A percentile compares a stretch with the other conserved stretches of the same genome.
Evolutionary conservation across 257 asterid genomes (phyloP).

Genomic region (Handroanthus guayacan): DNA sequence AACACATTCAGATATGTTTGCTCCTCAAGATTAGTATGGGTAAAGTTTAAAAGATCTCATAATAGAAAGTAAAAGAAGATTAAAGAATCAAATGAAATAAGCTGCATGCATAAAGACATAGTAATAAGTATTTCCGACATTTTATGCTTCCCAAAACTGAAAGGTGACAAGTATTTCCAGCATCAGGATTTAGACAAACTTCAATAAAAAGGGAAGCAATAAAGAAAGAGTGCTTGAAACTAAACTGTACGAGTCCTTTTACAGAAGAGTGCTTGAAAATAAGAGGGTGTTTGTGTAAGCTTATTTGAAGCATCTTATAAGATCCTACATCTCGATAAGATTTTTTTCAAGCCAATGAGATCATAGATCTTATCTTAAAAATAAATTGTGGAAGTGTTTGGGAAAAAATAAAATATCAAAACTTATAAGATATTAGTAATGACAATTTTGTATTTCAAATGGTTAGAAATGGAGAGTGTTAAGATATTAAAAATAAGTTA

Average conservation of each 20-base stretch:
- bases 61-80: not conserved
- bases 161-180: not conserved
- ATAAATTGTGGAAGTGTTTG: too few species aligned
- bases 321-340: too few species aligned
- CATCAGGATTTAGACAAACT: not conserved
- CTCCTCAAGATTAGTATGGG: conserved; percentile 2
- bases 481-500: too few species aligned
- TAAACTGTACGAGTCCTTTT: not conserved
- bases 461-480: too few species aligned
- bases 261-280: not conserved
- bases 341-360: too few species aligned
- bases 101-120: too few species aligned
- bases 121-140: too few species aligned
- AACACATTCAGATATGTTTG: not conserved
- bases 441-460: too few species aligned
- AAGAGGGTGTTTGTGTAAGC: not conserved
- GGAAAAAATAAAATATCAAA: too few species aligned
- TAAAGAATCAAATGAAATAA: not conserved
- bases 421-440: too few species aligned
- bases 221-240: not conserved
- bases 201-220: not conserved
- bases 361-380: too few species aligned
- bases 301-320: too few species aligned
- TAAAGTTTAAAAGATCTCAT: not conserved
- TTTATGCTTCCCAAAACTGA: conserved; percentile 8